These are phyloP conservation scores for Begonia masoniana DNA, from an alignment of 306 rosid species.

Conservation along the genomic window DNA sequence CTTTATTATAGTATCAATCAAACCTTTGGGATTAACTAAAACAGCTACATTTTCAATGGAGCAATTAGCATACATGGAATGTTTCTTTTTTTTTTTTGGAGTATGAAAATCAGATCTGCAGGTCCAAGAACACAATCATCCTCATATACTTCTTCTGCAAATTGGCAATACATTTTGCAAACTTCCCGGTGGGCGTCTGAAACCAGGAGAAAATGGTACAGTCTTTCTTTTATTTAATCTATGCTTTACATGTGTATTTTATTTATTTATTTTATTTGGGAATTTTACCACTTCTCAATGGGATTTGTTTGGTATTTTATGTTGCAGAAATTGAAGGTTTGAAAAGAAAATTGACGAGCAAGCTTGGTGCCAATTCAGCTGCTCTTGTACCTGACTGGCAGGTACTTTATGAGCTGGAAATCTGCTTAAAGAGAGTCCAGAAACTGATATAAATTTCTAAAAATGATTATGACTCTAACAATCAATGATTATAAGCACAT, in stretches of 20 bases:
- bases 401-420: constrained; percentile 13
- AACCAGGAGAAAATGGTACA: constrained; percentile 96
- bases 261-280: too few relatives aligned
- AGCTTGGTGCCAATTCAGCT: constrained; percentile 82
- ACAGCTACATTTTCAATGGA: too few relatives aligned
- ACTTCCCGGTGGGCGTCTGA: constrained; percentile 97
- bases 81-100: constrained; percentile 4
- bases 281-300: too few relatives aligned
- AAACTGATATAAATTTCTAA: too few relatives aligned
- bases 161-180: constrained; percentile 97
- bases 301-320: neutral
- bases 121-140: constrained; percentile 99
- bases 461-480: too few relatives aligned
- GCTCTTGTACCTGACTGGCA: constrained; percentile 90
- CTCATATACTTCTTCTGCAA: constrained; percentile 94
- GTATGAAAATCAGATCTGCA: constrained; percentile 19
- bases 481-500: too few relatives aligned
- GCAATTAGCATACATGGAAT: too few relatives aligned
- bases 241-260: too few relatives aligned
- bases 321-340: constrained; percentile 72
- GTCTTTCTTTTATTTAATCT: constrained; percentile 2
- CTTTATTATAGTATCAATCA: too few relatives aligned
- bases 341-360: constrained; percentile 94
- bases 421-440: too few relatives aligned
- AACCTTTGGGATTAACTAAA: too few relatives aligned